phyloP scores from a whole-genome alignment of 495 filamentous ascomycete species.

The Parathielavia appendiculata region DNA sequence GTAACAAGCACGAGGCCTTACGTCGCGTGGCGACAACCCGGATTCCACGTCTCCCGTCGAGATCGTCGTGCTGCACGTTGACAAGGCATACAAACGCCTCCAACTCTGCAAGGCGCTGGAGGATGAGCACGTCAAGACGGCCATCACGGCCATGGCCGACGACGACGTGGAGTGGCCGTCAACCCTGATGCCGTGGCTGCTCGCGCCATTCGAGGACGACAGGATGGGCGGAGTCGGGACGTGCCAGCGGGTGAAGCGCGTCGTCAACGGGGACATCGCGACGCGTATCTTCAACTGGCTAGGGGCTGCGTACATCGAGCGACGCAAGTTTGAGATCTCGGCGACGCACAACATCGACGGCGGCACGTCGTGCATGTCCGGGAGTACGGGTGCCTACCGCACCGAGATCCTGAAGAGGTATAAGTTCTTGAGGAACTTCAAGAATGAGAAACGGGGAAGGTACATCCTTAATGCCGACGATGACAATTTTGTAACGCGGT shows the following conservation, averaged over 20 bases:
- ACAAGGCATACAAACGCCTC: conserved; percentile 67
- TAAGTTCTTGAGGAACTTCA: conserved; percentile 66
- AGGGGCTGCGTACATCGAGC: conserved; percentile 75
- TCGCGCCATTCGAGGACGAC: no score
- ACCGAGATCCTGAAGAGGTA: conserved; percentile 71
- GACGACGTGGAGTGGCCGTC: no score
- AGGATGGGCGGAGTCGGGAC: no score
- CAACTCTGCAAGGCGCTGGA: conserved; percentile 80
- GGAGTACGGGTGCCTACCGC: conserved; percentile 77
- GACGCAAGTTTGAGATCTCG: conserved; percentile 84
- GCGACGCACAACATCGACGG: conserved; percentile 82
- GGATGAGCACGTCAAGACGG: conserved; percentile 55
- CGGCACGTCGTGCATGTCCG: conserved; percentile 85
- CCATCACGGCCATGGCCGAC: conserved; percentile 76
- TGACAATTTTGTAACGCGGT: conserved; percentile 79
- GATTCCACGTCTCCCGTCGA: conserved; percentile 21
- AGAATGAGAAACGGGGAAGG: conserved; percentile 65
- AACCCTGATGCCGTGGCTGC: no score
- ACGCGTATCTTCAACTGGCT: no score
- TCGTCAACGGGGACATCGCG: no score
- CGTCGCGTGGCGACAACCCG: conserved; percentile 39
- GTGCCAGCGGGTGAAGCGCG: no score
- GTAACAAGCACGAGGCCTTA: conserved; percentile 45
- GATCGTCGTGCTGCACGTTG: conserved; percentile 41
- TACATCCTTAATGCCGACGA: conserved; percentile 77